These are phyloP conservation scores for Paspalum vaginatum DNA, from an alignment of 176 grass and related monocot species.

Conservation along the genomic window DNA sequence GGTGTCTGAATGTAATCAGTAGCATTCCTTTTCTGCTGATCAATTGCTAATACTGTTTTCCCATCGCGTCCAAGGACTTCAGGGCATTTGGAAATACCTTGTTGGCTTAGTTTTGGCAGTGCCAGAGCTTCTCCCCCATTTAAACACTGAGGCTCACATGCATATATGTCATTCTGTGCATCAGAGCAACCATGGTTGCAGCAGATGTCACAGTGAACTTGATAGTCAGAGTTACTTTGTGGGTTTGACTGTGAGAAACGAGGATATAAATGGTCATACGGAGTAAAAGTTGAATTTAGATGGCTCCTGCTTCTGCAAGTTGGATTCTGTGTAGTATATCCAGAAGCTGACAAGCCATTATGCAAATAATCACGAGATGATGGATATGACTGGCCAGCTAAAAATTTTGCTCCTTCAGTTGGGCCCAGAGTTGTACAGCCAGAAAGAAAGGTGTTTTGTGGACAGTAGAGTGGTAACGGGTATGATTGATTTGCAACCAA, in stretches of 20 bases:
- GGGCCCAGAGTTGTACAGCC: constrained; percentile 15
- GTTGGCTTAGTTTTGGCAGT: not conserved
- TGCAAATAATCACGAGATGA: not conserved
- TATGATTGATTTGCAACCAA: constrained; percentile 30
- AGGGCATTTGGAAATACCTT: constrained; percentile 27
- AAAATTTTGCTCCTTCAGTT: constrained; percentile 22
- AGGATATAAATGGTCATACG: not conserved
- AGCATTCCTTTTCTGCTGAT: constrained; percentile 29
- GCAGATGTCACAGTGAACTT: constrained; percentile 37
- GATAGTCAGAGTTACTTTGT: constrained; percentile 22
- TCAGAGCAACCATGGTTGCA: constrained; percentile 5
- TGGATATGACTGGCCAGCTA: constrained; percentile 21
- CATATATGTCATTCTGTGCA: constrained; percentile 9
- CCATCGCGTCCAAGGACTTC: not conserved
- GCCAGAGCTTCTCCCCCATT: constrained; percentile 17
- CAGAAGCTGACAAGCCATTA: constrained; percentile 12
- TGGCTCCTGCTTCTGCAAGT: constrained; percentile 4
- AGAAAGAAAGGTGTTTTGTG: constrained; percentile 30
- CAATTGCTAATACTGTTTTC: not conserved
- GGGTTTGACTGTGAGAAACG: constrained; percentile 1
- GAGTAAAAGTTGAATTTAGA: not conserved
- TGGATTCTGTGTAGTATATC: constrained; percentile 40
- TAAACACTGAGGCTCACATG: constrained; percentile 16
- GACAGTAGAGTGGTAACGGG: constrained; percentile 21
- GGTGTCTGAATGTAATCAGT: constrained; percentile 29